Base-by-base conservation (phyloP, 2,329 filamentous ascomycete species). In the Acarospora socialis region DNA sequence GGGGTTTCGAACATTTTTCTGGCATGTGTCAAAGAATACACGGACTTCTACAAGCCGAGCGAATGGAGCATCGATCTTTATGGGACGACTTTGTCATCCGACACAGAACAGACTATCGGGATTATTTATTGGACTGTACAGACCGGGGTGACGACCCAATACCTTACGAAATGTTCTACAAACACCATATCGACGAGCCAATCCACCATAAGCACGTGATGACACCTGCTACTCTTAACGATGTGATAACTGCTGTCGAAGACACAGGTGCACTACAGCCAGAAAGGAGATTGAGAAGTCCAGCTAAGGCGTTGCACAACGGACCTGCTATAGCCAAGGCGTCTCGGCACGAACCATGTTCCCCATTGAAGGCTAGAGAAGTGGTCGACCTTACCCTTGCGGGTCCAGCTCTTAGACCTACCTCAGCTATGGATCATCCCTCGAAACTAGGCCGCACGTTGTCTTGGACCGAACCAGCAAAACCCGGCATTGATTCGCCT, bases 31-130 rank as follows among this genome's bases (percentile, higher is more conserved):
- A 39, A 12, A 55, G 49, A 29, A 41, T 62, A 21, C 47, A 52
- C 15, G 38, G 38, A 9, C 39, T 60, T 21, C 40, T 51, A n/a
- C 37, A 37, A 13, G 33, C 40, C 12, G 54, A 50, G 4, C 32
- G 45, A 17, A 36, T 57, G 21, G 41, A 49, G 21, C 47, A 50
- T 30, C 57, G 52, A 8, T 55, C 50, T 15, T 33, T 63, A 9
- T 61, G 59, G 55, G 60, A 64, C 43, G 60, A 63, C 39, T 63
- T 60, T 35, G 43, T 63, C 30, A 59, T 56, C 32, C 50, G 52
- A 40, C 50, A 60, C 37, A 43, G 51, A 5, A 37, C 47, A 10
- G 48, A 53, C 16, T 64, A 60, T 36, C 48, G 43, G 3, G 31
- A 33, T n/a, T 54, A 63, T 37, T 28, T 51, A 4, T 34, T 47